Conservation (phyloP, 2,329 filamentous ascomycete species). For the Nigrospora sphaerica region DNA sequence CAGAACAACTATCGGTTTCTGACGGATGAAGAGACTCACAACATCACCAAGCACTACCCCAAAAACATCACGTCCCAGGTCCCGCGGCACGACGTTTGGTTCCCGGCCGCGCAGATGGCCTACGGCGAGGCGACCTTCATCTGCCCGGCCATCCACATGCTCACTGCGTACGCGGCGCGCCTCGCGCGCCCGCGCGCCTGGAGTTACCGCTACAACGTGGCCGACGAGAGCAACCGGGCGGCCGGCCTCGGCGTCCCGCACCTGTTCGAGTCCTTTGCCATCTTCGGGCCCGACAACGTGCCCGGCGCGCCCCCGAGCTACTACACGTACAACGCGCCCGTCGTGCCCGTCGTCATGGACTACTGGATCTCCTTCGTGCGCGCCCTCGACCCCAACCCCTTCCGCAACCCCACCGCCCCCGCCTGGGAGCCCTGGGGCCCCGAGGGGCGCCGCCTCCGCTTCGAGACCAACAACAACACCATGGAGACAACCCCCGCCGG, state of each 20-base stretch:
- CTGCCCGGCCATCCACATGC: constrained; percentile 22
- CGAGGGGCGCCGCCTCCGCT: constrained; percentile 23
- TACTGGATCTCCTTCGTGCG: constrained; percentile 45
- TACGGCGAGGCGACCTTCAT: constrained; percentile 38
- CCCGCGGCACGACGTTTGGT: constrained; percentile 34
- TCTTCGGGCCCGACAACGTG: constrained; percentile 38
- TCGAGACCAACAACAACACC: constrained; percentile 30
- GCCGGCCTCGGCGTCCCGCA: constrained; percentile 40
- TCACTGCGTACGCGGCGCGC: constrained; percentile 22
- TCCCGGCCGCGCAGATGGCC: constrained; percentile 17
- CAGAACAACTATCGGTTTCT: constrained; percentile 40
- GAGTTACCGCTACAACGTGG: constrained; percentile 43
- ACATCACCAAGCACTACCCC: constrained; percentile 32
- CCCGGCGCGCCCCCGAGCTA: constrained; percentile 28
- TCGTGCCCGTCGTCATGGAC: constrained; percentile 39
- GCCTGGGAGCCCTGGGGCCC: constrained; percentile 32
- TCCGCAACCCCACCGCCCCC: constrained; percentile 25
- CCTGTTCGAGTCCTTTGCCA: constrained; percentile 37
- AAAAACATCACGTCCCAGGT: constrained; percentile 19
- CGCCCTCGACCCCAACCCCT: constrained; percentile 34
- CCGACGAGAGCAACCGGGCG: constrained; percentile 25
- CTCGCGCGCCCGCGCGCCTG: constrained; percentile 20
- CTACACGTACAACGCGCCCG: constrained; percentile 32
- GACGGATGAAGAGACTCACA: constrained; percentile 22
- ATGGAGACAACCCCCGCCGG: constrained; percentile 30